A percentile compares a stretch with the other conserved stretches of the same genome.
These are phyloP conservation scores for Naganishia sp. DNA, from an alignment of 1,284 basidiomycete species.

Conservation along the genomic window DNA sequence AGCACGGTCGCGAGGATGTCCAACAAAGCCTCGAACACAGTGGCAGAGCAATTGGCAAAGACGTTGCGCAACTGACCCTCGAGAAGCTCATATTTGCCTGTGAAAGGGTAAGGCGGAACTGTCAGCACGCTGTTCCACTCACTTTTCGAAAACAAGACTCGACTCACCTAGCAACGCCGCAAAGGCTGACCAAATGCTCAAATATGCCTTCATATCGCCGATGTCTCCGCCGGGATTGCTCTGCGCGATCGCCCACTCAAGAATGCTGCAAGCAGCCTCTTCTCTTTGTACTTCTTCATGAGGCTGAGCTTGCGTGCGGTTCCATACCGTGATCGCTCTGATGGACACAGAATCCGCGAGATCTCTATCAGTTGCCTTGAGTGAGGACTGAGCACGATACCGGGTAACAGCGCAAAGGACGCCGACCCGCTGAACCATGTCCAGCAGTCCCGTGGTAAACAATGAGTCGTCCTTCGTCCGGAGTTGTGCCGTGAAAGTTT, in stretches of 20 bases:
- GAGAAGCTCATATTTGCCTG: constrained; percentile 2
- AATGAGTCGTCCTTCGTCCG: background rate
- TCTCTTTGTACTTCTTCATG: background rate
- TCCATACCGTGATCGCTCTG: background rate
- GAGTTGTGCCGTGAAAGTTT: constrained; percentile 13
- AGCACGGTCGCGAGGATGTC: background rate
- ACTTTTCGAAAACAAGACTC: background rate
- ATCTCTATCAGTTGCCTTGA: background rate
- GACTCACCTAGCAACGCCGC: constrained; percentile 12
- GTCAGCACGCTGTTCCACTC: background rate
- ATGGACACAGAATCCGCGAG: constrained; percentile 4
- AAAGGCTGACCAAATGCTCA: constrained; percentile 12
- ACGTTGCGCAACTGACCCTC: constrained; percentile 8
- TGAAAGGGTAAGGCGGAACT: background rate
- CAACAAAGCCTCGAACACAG: constrained; percentile 9
- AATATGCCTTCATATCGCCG: constrained; percentile 13
- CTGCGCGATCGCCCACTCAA: background rate
- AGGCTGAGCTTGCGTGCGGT: background rate
- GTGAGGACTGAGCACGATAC: constrained; percentile 4
- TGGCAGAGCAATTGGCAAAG: constrained; percentile 1
- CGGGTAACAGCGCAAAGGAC: constrained; percentile 1
- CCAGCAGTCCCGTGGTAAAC: background rate
- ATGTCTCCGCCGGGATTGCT: constrained; percentile 10
- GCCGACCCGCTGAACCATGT: constrained; percentile 1
- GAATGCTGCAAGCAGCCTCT: constrained; percentile 4